Evolutionary conservation across 108 stramenopile species (phyloP).

Genomic region (Nannochloropsis gaditana): DNA sequence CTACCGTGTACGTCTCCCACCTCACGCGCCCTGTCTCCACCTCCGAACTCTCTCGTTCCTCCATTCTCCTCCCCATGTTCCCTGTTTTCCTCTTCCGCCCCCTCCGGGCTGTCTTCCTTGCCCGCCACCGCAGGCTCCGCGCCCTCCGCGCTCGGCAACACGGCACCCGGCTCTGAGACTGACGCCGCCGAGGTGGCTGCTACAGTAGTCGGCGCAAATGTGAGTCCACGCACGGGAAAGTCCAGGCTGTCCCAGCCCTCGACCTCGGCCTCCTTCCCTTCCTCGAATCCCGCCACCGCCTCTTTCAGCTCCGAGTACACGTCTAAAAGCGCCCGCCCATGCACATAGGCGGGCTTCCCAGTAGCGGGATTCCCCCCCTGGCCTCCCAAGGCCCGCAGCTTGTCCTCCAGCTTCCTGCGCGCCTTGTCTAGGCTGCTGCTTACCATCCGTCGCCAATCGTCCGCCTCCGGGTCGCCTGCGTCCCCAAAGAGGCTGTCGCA

Average conservation of each 20-base stretch:
- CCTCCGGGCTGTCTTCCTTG: background rate
- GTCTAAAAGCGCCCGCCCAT: background rate
- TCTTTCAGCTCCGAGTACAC: conserved; percentile 5
- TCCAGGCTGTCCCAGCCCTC: conserved; percentile 2
- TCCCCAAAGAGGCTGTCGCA: conserved; percentile 1
- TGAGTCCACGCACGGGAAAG: background rate
- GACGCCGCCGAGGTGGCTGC: no score
- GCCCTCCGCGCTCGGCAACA: background rate
- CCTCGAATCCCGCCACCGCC: background rate
- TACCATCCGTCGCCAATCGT: conserved; percentile 3
- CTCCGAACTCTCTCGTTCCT: background rate
- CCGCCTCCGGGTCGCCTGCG: background rate
- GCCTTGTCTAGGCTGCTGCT: background rate
- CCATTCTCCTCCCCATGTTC: background rate
- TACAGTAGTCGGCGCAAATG: no score
- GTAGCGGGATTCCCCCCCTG: background rate
- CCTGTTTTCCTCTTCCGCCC: background rate
- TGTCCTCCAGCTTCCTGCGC: background rate
- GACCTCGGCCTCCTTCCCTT: background rate
- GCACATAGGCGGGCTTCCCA: background rate
- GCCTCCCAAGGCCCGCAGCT: background rate
- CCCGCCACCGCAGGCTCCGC: background rate
- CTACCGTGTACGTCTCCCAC: no score
- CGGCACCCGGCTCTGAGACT: background rate
- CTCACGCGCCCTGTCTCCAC: background rate